Conservation (phyloP, 352 stramenopile species). For the Globisporangium nagaii region DNA sequence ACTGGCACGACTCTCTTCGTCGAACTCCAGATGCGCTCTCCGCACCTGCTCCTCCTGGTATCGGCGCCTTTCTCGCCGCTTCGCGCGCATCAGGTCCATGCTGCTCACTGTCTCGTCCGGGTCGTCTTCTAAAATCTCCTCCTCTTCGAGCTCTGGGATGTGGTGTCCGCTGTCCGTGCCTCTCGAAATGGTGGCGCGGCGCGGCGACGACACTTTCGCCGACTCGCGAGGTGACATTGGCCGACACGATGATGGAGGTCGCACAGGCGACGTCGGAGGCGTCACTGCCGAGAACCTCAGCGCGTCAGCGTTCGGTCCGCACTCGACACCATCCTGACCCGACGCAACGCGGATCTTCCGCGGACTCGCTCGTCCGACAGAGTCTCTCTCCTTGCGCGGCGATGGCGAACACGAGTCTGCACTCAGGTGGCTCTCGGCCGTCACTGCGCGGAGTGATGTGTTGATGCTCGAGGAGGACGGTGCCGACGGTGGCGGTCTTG, state of each 20-base stretch:
- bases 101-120: constrained; percentile 1
- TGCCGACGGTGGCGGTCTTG: neutral
- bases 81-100: constrained; percentile 7
- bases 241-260: neutral
- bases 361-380: constrained; percentile 17
- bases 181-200: neutral
- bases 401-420: neutral
- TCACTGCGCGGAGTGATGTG: neutral
- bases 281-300: neutral
- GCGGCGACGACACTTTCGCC: constrained; percentile 5
- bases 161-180: neutral
- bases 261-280: neutral
- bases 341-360: constrained; percentile 17
- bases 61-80: neutral
- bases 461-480: neutral
- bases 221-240: constrained; percentile 2
- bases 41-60: constrained; percentile 7
- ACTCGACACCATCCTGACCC: neutral
- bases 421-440: neutral
- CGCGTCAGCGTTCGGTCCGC: constrained; percentile 2
- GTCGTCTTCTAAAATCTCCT: constrained; percentile 26
- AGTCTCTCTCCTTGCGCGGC: neutral
- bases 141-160: constrained; percentile 36
- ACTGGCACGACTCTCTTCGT: constrained; percentile 14
- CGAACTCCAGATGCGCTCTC: neutral